Conservation (phyloP, 2,329 filamentous ascomycete genomes). For the Alternaria alternata region DNA sequence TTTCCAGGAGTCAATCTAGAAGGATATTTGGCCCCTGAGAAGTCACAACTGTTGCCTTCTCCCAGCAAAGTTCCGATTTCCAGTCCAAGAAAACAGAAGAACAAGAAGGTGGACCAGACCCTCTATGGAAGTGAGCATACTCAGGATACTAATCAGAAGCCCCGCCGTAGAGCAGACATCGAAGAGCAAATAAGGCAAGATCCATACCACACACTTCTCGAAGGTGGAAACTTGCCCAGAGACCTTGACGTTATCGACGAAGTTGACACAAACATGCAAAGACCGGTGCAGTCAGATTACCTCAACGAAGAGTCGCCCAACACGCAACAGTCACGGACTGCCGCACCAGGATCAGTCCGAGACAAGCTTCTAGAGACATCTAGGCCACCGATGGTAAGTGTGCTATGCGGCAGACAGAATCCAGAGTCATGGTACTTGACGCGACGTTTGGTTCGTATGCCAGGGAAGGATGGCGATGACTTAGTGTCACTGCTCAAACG, state of each 20-base stretch:
- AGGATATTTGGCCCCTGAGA: background rate
- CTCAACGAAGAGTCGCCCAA: background rate
- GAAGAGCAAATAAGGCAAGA: background rate
- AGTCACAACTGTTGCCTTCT: background rate
- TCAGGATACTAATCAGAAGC: background rate
- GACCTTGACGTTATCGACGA: background rate
- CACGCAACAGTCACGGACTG: background rate
- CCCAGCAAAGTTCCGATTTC: accelerated
- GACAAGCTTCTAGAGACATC: background rate
- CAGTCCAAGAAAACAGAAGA: background rate
- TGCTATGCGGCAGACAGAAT: background rate
- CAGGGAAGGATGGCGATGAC: background rate
- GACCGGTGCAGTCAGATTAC: background rate
- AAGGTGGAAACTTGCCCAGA: background rate
- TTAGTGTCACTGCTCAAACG: background rate
- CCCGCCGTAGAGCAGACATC: background rate
- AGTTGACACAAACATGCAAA: background rate
- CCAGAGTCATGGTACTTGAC: constrained; percentile 5
- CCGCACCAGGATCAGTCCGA: background rate
- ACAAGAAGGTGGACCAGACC: background rate
- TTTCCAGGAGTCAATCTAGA: background rate
- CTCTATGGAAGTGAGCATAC: background rate
- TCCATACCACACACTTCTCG: constrained; percentile 1
- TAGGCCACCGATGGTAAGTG: background rate
- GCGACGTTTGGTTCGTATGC: background rate